These are phyloP conservation scores for Nannizzia gypsea DNA, from an alignment of 2,329 filamentous ascomycete genomes.

Conservation along the genomic window DNA sequence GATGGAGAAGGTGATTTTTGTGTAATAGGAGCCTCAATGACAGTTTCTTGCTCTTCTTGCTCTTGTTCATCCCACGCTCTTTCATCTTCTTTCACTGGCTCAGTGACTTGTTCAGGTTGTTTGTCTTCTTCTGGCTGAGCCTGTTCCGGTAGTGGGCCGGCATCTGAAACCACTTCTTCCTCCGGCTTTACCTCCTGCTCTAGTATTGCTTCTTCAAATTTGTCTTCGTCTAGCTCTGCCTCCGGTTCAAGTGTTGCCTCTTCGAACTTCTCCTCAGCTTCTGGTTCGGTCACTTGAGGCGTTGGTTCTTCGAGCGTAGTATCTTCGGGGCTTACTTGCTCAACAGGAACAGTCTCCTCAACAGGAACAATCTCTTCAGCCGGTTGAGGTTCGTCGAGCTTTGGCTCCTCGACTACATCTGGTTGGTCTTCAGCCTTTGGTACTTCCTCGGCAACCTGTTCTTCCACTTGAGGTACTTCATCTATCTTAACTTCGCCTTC, in stretches of 20 bases:
- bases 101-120: conserved; percentile 6
- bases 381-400: not conserved
- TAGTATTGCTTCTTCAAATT: not conserved
- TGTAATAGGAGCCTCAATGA: not conserved
- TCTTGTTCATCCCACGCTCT: conserved; percentile 3
- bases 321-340: not conserved
- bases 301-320: not conserved
- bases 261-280: not conserved
- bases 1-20: not conserved
- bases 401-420: not conserved
- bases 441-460: not conserved
- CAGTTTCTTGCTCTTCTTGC: conserved; percentile 11
- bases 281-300: not conserved
- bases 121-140: not conserved
- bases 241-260: not conserved
- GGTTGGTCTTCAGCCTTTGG: not conserved
- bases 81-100: not conserved
- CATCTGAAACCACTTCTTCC: not conserved
- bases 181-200: not conserved
- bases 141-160: not conserved
- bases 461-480: not conserved
- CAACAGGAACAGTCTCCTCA: not conserved
- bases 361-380: not conserved
- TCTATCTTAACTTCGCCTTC: not conserved
- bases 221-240: not conserved